Percentiles rank a stretch among this genome's conserved stretches.
Conservation (phyloP, 2,329 filamentous ascomycete species). For the Aspergillus sclerotialis region DNA sequence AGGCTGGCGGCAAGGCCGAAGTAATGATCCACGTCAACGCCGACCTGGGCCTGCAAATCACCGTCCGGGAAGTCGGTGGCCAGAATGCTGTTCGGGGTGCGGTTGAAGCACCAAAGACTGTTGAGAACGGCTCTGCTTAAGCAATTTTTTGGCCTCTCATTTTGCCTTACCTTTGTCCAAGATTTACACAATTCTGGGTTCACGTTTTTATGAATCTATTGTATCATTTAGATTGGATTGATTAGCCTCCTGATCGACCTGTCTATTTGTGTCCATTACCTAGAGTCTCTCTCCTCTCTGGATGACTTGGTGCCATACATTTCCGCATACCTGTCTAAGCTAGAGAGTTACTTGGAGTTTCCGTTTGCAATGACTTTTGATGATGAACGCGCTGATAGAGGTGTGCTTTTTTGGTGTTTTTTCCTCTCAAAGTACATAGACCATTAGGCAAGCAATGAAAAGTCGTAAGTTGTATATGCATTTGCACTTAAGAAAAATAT, state of each 20-base stretch:
- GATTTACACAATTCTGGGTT: not conserved
- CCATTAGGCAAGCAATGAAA: not conserved
- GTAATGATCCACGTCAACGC: conserved; percentile 81
- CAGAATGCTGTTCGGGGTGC: conserved; percentile 73
- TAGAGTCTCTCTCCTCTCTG: no score
- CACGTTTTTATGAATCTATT: conserved; percentile 1
- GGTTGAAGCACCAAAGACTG: conserved; percentile 36
- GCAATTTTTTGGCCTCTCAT: not conserved
- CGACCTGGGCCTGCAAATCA: conserved; percentile 72
- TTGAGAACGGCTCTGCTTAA: not conserved
- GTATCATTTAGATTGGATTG: no score
- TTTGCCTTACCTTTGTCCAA: not conserved
- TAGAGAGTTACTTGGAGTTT: no score
- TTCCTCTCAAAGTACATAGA: not conserved
- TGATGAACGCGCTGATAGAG: not conserved
- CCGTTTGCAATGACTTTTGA: not conserved
- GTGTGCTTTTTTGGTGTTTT: no score
- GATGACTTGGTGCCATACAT: no score
- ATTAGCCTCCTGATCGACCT: no score
- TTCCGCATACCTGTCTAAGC: no score
- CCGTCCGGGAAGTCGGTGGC: conserved; percentile 76
- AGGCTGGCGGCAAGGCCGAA: conserved; percentile 87
- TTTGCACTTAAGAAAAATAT: no score
- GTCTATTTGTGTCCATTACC: no score
- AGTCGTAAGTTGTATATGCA: not conserved